Conservation (phyloP, 306 rosid genomes). For the Senna tora region DNA sequence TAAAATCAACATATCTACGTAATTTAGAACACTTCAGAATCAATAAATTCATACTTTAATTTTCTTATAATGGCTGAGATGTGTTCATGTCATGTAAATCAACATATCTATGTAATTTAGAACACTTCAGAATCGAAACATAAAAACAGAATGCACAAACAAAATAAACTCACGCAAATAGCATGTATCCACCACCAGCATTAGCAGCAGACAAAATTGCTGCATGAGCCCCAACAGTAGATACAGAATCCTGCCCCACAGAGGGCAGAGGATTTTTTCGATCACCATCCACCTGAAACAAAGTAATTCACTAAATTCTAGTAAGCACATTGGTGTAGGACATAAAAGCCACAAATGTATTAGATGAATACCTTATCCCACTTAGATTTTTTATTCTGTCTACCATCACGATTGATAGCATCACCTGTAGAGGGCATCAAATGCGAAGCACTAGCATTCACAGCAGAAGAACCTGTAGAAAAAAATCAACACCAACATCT, state of each 20-base stretch:
- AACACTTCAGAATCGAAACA: slow-evolving; percentile 15
- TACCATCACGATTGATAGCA: slow-evolving; percentile 62
- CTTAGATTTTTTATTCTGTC: slow-evolving; percentile 63
- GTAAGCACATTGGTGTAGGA: slow-evolving; percentile 31
- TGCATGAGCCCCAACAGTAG: slow-evolving; percentile 68
- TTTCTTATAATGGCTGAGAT: background rate
- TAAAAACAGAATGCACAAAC: slow-evolving; percentile 5
- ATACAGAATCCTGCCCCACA: slow-evolving; percentile 61
- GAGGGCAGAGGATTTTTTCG: slow-evolving; percentile 67
- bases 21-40: slow-evolving; percentile 10
- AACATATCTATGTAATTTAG: slow-evolving; percentile 12
- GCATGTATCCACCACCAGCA: slow-evolving; percentile 84
- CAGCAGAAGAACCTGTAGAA: slow-evolving; percentile 50
- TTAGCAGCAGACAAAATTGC: slow-evolving; percentile 70
- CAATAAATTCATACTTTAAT: slow-evolving; percentile 24
- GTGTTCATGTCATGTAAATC: slow-evolving; percentile 18
- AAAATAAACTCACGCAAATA: slow-evolving; percentile 70
- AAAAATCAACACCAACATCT: slow-evolving; percentile 31
- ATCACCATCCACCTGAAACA: slow-evolving; percentile 78
- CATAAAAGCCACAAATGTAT: slow-evolving; percentile 18
- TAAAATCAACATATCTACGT: slow-evolving; percentile 10
- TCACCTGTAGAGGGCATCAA: slow-evolving; percentile 55
- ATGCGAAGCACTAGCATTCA: slow-evolving; percentile 51
- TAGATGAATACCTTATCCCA: slow-evolving; percentile 61
- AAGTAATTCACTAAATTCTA: slow-evolving; percentile 34